Base-by-base conservation (phyloP, 1,284 basidiomycete genomes). In the Apiotrichum siamense region DNA sequence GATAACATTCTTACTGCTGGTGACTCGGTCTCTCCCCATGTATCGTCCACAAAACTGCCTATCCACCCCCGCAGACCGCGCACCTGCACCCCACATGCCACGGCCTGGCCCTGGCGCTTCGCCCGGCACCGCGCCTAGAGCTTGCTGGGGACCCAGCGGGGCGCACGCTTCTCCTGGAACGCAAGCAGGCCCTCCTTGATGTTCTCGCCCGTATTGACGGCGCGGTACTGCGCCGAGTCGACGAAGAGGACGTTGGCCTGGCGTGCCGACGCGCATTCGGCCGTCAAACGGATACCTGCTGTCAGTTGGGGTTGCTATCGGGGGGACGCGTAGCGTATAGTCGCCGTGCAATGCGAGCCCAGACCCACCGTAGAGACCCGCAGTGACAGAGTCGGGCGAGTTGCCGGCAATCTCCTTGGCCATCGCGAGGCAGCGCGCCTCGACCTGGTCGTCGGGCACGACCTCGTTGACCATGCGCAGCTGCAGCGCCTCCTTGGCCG, bases 391-490 rank as follows among this genome's bases (percentile, higher is more conserved):
- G 52, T 57, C 55, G 29, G 55, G 55, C 33, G 43, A 46, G 52
- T 57, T 54, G 23, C 36, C 44, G 3, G 55, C 52, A 31, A 57
- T 57, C 1, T 20, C 18, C 18, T 27, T 38, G 1, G 52, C 55
- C 13, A 54, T 21, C 43, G 49, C 52, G n/a, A 57, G 31, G 2
- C 52, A 52, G 31, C 39, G 38, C 31, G 29, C 27, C 31, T 57
- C 55, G 11, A 57, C 55, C 10, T 51, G 17, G 49, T 47, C 55
- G 37, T 57, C 55, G 2, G 55, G 46, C 2, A 57, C 55, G 15
- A 57, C 52, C 29, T 49, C 44, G 55, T 54, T 57, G 55, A 57
- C 27, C 49, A 57, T 49, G 21, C 46, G 25, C 35, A 57, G 44
- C 15, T 27, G 9, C 15, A 51, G 49, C 24, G 55, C 55, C 47